A percentile compares a stretch with the other conserved stretches of the same genome.
phyloP scores from a whole-genome alignment of 495 filamentous ascomycete genomes.

The Parathielavia appendiculata region DNA sequence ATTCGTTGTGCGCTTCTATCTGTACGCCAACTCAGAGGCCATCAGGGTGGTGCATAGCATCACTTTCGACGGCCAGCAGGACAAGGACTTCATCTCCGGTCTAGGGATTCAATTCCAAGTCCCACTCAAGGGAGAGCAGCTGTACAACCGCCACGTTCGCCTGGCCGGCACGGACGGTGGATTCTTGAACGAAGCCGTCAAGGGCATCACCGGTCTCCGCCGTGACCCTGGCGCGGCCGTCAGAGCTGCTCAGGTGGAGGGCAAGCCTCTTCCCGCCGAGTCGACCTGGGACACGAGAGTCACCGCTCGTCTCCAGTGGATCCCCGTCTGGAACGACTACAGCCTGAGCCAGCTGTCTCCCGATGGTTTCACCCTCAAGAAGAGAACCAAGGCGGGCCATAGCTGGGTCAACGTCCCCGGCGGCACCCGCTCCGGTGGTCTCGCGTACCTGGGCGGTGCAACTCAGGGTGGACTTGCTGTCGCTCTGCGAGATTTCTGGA shows the following conservation, averaged over 20 bases:
- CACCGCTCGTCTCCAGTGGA: conserved; percentile 5
- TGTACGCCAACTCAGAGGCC: background rate
- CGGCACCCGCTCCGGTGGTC: conserved; percentile 1
- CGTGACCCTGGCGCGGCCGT: conserved; percentile 2
- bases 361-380: conserved; percentile 8
- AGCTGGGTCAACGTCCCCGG: conserved; percentile 9
- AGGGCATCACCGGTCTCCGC: conserved; percentile 6
- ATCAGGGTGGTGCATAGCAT: conserved; percentile 5
- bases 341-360: conserved; percentile 6
- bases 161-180: conserved; percentile 3
- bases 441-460: conserved; percentile 3
- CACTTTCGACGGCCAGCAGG: conserved; percentile 1
- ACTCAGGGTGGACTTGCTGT: conserved; percentile 1
- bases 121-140: background rate
- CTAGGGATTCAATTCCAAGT: conserved; percentile 5
- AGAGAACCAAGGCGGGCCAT: background rate
- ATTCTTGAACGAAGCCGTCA: conserved; percentile 5
- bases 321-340: conserved; percentile 8
- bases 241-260: background rate
- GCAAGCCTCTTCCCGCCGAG: conserved; percentile 7
- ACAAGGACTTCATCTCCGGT: conserved; percentile 2
- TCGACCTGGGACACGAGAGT: conserved; percentile 7
- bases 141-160: conserved; percentile 10
- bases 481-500: conserved; percentile 1
- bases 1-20: conserved; percentile 7